Percentiles rank a stretch among this genome's conserved stretches.
Evolutionary conservation across 2,329 filamentous ascomycete species (phyloP).

Genomic region (Tolypocladium pustulatum): DNA sequence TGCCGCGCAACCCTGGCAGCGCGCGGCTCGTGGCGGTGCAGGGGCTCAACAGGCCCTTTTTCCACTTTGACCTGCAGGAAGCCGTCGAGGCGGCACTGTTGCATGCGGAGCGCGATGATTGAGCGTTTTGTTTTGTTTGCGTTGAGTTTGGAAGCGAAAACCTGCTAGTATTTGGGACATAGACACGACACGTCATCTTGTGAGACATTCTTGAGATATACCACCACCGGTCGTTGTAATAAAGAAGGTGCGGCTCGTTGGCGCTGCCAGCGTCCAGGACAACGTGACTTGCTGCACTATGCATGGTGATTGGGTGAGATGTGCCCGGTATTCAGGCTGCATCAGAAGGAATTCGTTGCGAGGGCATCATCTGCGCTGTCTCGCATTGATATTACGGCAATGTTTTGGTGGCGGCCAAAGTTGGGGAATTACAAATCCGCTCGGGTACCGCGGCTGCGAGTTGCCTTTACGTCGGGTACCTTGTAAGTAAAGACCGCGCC

Average conservation of each 20-base stretch:
- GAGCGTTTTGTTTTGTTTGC: neutral
- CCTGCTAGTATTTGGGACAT: neutral
- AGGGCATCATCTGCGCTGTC: neutral
- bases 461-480: too few relatives aligned
- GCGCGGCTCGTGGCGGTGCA: slow-evolving; percentile 26
- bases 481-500: neutral
- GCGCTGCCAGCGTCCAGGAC: neutral
- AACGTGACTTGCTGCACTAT: neutral
- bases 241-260: neutral
- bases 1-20: slow-evolving; percentile 15
- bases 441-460: neutral
- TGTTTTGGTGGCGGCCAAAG: neutral
- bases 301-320: neutral
- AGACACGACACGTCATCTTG: neutral
- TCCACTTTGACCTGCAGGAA: slow-evolving; percentile 40
- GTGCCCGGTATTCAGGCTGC: neutral
- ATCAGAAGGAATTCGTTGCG: neutral
- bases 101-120: slow-evolving; percentile 18
- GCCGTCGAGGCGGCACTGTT: slow-evolving; percentile 33
- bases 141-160: neutral
- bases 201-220: neutral
- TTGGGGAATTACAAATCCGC: neutral
- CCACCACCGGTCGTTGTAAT: neutral
- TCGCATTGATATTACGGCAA: neutral
- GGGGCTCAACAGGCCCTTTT: slow-evolving; percentile 39